phyloP scores from a whole-genome alignment of 176 grass and related monocot species.

The Ensete glaucum region DNA sequence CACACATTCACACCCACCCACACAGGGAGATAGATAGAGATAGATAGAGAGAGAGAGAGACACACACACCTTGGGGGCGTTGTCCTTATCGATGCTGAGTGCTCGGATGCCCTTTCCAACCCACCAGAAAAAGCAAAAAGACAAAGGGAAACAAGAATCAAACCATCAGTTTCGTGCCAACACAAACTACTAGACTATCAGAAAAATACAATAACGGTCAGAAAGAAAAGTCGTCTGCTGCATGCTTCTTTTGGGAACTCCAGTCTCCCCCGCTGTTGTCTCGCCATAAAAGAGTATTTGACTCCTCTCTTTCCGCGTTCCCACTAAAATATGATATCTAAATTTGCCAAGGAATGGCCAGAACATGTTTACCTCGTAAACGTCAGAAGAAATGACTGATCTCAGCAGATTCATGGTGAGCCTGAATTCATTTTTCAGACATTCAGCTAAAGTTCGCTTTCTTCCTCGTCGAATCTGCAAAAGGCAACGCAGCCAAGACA shows the following conservation, averaged over 20 bases:
- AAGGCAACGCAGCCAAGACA: not conserved
- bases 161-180: not conserved
- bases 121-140: not conserved
- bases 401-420: constrained; percentile 81
- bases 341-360: not conserved
- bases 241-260: not conserved
- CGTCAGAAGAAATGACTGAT: constrained; percentile 56
- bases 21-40: not conserved
- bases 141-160: not conserved
- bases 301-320: not conserved
- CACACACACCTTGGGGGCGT: constrained; percentile 62
- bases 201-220: not conserved
- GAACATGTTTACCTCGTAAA: constrained; percentile 54
- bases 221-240: not conserved
- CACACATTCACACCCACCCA: not conserved
- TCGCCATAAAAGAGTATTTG: not conserved
- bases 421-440: constrained; percentile 90
- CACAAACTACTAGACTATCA: not conserved
- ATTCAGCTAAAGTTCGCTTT: constrained; percentile 69
- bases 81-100: constrained; percentile 86
- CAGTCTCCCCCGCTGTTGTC: not conserved
- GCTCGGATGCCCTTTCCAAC: constrained; percentile 75
- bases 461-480: constrained; percentile 64
- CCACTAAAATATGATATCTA: not conserved
- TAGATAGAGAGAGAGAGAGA: not conserved